Evolutionary conservation across 139 green algal species (phyloP).

Genomic region (Asterochloris sp.): DNA sequence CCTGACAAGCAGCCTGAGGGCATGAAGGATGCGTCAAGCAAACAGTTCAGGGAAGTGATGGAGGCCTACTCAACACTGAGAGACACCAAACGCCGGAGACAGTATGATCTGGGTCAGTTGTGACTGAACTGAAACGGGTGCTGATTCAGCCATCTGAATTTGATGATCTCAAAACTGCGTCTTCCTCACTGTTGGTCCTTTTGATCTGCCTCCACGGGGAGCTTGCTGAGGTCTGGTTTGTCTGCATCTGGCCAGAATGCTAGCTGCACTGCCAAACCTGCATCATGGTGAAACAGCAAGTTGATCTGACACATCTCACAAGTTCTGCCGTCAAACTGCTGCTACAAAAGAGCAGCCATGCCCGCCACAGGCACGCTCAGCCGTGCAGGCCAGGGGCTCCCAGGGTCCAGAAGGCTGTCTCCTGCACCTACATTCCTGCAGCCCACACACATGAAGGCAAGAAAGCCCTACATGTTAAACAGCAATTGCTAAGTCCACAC

Average conservation of each 20-base stretch:
- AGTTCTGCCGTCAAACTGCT: neutral
- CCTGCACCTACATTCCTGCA: neutral
- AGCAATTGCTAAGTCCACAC: too few species aligned
- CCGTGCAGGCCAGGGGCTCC: neutral
- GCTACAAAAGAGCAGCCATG: neutral
- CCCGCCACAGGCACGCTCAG: neutral
- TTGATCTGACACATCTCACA: neutral
- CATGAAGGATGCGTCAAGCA: neutral
- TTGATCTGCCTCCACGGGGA: too few species aligned
- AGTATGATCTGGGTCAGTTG: neutral
- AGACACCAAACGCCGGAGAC: neutral
- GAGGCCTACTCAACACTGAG: neutral
- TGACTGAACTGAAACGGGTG: neutral
- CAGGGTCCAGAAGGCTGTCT: neutral
- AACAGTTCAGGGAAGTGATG: neutral
- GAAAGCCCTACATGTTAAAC: neutral
- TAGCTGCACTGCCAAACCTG: constrained; percentile 2
- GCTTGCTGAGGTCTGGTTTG: neutral
- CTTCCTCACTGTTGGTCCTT: too few species aligned
- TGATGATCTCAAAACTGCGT: too few species aligned
- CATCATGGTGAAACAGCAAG: neutral
- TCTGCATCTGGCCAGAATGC: constrained; percentile 1
- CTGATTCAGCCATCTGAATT: too few species aligned
- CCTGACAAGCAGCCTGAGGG: constrained; percentile 4
- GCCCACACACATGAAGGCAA: neutral